Evolutionary conservation across 495 filamentous ascomycete species (phyloP).

Genomic region (Ascobolus immersus): DNA sequence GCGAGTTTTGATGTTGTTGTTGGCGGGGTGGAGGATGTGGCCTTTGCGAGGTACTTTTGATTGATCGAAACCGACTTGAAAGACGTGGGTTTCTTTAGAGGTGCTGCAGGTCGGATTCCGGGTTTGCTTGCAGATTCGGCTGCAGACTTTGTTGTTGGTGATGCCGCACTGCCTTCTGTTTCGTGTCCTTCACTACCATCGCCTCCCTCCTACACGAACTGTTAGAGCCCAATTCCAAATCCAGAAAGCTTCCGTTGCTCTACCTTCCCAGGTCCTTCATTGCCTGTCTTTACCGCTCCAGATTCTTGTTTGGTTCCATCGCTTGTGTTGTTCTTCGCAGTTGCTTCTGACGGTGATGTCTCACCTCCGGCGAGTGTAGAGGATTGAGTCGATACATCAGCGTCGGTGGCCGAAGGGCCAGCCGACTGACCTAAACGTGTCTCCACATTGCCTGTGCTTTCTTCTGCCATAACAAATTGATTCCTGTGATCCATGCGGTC

Average conservation of each 20-base stretch:
- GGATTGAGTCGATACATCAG: slow-evolving; percentile 37
- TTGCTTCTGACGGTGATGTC: slow-evolving; percentile 2
- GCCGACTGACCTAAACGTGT: slow-evolving; percentile 44
- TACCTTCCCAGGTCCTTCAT: neutral
- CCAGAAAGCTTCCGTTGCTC: neutral
- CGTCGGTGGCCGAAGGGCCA: slow-evolving; percentile 47
- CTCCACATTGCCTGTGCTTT: slow-evolving; percentile 53
- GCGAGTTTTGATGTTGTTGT: slow-evolving; percentile 23
- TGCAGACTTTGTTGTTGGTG: neutral
- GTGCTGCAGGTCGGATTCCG: slow-evolving; percentile 25
- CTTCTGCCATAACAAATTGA: slow-evolving; percentile 60
- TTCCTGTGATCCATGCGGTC: no score
- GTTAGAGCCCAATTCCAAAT: neutral
- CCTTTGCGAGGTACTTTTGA: slow-evolving; percentile 50
- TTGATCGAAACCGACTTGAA: slow-evolving; percentile 95
- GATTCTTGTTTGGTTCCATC: neutral
- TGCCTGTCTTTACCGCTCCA: neutral
- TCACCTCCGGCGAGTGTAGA: slow-evolving; percentile 20
- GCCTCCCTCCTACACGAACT: neutral
- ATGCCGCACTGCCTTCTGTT: neutral
- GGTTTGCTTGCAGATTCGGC: slow-evolving; percentile 10
- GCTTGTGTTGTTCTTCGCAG: no score
- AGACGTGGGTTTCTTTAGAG: slow-evolving; percentile 52
- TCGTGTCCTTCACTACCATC: neutral
- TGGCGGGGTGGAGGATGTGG: slow-evolving; percentile 18